Base-by-base conservation (phyloP, 2,329 filamentous ascomycete species). In the Parafenestella ontariensis region DNA sequence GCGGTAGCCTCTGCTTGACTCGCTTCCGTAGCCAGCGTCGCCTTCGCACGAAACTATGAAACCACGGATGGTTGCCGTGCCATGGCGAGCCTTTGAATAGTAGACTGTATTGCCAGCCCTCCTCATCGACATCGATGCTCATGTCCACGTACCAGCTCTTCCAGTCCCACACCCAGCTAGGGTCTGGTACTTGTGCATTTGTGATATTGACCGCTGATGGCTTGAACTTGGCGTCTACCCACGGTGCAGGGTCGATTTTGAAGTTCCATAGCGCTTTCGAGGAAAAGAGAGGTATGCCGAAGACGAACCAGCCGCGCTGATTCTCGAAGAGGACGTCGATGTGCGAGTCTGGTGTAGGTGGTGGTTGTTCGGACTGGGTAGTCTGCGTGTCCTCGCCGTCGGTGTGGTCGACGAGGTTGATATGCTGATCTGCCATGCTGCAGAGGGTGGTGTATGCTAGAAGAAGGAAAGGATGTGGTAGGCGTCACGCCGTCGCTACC, bases 41-140 rank as follows among this genome's bases (percentile, higher is more conserved):
- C 63, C 95, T 83, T 31, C 95, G 84, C n/a, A 97, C 95, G 71
- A 94, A 99, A 1, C 92, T 96, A 73, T 93, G 94, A 76, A 92
- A 96, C 93, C 94, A 98, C 23, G 87, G 89, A 71, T 89, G 87
- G 17, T 90, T 90, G 3, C 89, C 88, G 75, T 99, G 95, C 95
- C 95, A 99, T 7, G 77, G 72, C 52, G 77, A 61, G 44, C 75
- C 74, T 33, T 74, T 71, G 71, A 98, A 99, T 62, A 90, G 89
- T 72, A 97, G 92, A 15, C 91, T 95, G 76, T 99, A 99, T 72
- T 96, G 89, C 95, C 95, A 99, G 3, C 95, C 95, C 59, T 94
- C 90, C 58, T 94, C 89, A 68, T 98, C 95, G 10, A 90, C 87
- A 54, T 89, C 89, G 2, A 89, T 85, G n/a, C 80, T 94, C 91